A percentile compares a stretch with the other conserved stretches of the same genome.
These are phyloP conservation scores for Picochlorum sp. DNA, from an alignment of 139 green algal species.

Conservation along the genomic window DNA sequence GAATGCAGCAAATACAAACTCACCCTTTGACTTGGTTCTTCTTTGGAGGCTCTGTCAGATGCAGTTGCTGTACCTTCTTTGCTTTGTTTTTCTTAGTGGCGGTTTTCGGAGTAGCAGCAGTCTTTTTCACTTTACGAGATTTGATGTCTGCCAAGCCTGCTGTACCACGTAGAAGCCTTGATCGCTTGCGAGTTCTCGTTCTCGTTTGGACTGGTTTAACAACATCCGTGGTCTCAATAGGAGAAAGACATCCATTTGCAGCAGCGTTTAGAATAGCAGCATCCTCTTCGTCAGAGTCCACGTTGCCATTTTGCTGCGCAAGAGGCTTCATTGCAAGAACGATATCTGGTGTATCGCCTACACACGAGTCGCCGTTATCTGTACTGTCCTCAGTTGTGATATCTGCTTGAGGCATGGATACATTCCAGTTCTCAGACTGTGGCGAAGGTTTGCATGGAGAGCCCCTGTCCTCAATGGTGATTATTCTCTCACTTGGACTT, in stretches of 20 bases:
- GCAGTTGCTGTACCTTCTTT: not conserved
- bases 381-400: not conserved
- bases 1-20: too few species aligned
- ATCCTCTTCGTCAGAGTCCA: slow-evolving; percentile 3
- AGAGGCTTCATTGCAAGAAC: not conserved
- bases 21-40: not conserved
- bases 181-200: not conserved
- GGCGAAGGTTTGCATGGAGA: not conserved
- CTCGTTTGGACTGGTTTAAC: not conserved
- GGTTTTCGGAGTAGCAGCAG: not conserved
- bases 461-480: not conserved
- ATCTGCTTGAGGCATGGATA: not conserved
- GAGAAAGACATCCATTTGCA: not conserved
- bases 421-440: not conserved
- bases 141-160: not conserved
- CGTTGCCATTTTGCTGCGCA: not conserved
- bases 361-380: not conserved
- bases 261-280: not conserved
- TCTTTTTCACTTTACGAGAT: not conserved
- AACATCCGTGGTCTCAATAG: not conserved
- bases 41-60: not conserved
- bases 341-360: not conserved
- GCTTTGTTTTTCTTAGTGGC: not conserved
- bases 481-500: not conserved
- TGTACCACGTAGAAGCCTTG: not conserved